Conservation (phyloP, 1,284 basidiomycete species). For the Ceratobasidium papillatum region DNA sequence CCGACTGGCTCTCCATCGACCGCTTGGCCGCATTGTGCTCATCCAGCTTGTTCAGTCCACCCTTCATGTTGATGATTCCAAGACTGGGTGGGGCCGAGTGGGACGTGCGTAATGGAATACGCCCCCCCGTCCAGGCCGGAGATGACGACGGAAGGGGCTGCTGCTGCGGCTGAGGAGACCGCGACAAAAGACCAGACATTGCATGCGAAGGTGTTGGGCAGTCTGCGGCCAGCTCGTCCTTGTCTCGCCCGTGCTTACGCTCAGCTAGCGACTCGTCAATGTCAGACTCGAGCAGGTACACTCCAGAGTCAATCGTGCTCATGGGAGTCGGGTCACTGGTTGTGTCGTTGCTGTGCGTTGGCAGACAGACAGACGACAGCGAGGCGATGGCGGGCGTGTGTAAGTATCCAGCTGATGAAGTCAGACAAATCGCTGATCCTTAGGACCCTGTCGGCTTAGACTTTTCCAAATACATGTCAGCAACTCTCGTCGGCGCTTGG, state of each 20-base stretch:
- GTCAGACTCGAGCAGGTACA: conserved; percentile 28
- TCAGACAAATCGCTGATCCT: conserved; percentile 18
- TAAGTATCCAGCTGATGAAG: conserved; percentile 7
- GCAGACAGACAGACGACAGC: background rate
- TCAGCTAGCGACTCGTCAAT: conserved; percentile 33
- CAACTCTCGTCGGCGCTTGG: background rate
- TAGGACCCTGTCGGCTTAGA: conserved; percentile 1
- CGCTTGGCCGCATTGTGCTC: conserved; percentile 18
- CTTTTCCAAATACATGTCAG: background rate
- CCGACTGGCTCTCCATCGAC: conserved; percentile 15
- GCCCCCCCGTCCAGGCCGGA: conserved; percentile 9
- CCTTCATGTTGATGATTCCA: conserved; percentile 1
- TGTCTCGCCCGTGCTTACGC: conserved; percentile 34
- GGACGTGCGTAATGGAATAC: conserved; percentile 6
- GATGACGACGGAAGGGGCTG: background rate
- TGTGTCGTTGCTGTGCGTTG: background rate
- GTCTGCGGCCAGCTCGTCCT: background rate
- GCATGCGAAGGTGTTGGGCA: conserved; percentile 9
- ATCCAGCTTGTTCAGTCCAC: background rate
- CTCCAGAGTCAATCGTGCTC: conserved; percentile 35
- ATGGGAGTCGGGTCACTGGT: background rate
- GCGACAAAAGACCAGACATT: background rate
- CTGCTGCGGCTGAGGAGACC: background rate
- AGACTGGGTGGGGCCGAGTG: conserved; percentile 31
- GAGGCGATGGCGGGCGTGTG: conserved; percentile 16